These are phyloP conservation scores for Saccharomycopsis crataegensis DNA, from an alignment of 1,139 yeast species.

Conservation along the genomic window DNA sequence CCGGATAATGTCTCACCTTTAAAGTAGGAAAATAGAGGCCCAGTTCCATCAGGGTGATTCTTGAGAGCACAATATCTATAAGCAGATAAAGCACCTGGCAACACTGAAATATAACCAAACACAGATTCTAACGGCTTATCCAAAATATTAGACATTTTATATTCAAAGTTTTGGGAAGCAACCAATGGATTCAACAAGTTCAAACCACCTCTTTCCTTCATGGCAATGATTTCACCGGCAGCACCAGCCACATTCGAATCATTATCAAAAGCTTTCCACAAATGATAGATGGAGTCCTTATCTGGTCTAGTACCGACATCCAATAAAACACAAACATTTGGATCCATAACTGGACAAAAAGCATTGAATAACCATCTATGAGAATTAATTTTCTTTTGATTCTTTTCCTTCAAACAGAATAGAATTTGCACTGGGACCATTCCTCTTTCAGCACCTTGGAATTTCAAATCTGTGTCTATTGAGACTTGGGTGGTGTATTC, in stretches of 20 bases:
- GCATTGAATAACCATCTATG: constrained; percentile 95
- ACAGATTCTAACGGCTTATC: constrained; percentile 93
- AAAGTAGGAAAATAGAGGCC: constrained; percentile 83
- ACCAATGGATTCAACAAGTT: constrained; percentile 84
- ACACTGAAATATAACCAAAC: constrained; percentile 87
- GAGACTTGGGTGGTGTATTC: constrained; percentile 92
- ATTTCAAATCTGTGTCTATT: constrained; percentile 73
- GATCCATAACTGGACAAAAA: constrained; percentile 82
- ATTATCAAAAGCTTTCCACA: constrained; percentile 95
- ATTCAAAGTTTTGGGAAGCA: constrained; percentile 95
- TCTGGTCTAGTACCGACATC: constrained; percentile 95
- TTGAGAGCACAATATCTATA: constrained; percentile 83
- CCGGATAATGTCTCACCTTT: constrained; percentile 70
- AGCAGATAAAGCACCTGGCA: constrained; percentile 96
- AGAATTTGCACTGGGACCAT: constrained; percentile 88
- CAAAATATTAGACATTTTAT: constrained; percentile 89
- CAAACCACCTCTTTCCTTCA: constrained; percentile 81
- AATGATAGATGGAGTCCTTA: constrained; percentile 72
- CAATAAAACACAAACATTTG: constrained; percentile 74
- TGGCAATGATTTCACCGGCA: constrained; percentile 92
- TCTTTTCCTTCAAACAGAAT: constrained; percentile 83
- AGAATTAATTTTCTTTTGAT: constrained; percentile 85
- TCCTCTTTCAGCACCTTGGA: constrained; percentile 73
- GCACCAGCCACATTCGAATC: constrained; percentile 98
- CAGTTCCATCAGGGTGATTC: constrained; percentile 85